Conservation (phyloP, 2,329 filamentous ascomycete genomes). For the Aspergillus transmontanensis region DNA sequence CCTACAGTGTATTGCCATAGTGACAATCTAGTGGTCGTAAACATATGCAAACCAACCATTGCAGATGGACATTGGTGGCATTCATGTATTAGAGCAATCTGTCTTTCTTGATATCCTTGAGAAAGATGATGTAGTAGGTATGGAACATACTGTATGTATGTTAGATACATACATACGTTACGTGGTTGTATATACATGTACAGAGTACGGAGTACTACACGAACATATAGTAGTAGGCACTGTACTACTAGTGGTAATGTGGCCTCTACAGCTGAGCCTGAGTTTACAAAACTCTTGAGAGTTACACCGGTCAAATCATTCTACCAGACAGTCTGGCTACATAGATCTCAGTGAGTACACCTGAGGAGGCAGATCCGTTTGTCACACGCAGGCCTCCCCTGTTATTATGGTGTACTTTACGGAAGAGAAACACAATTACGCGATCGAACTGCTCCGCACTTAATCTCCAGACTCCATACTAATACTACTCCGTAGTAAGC, state of each 20-base stretch:
- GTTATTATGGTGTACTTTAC: neutral
- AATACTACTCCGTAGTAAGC: neutral
- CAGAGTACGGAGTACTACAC: neutral
- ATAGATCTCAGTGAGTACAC: neutral
- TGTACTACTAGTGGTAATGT: neutral
- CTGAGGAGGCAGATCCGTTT: neutral
- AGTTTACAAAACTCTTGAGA: neutral
- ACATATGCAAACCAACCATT: neutral
- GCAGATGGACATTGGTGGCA: neutral
- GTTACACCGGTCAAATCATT: neutral
- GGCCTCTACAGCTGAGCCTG: neutral
- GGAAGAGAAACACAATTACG: neutral
- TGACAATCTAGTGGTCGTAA: neutral
- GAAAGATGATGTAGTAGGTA: neutral
- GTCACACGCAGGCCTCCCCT: neutral
- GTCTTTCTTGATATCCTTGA: neutral
- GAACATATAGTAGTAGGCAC: neutral
- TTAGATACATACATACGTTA: neutral
- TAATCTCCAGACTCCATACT: neutral
- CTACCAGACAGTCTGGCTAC: neutral
- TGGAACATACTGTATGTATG: neutral
- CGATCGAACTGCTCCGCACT: neutral
- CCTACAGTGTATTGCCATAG: too few species aligned
- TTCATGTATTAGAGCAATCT: neutral
- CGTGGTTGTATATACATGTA: neutral